Evolutionary conservation across 2,329 filamentous ascomycete species (phyloP).

Genomic region (Aspergillus hiratsukae): DNA sequence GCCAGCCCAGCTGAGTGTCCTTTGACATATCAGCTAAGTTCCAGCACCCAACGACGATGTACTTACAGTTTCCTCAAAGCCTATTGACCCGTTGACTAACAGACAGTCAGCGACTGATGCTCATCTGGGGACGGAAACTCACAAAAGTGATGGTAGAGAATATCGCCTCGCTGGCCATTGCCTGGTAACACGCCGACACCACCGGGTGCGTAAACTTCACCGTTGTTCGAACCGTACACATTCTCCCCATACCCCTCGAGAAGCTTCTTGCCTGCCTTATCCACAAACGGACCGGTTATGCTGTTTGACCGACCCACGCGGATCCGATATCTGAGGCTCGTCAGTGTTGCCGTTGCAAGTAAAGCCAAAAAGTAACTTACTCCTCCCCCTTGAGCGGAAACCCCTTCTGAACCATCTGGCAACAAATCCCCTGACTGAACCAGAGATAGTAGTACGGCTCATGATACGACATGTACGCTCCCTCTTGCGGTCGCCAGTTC

Average conservation of each 20-base stretch:
- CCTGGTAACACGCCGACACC: slow-evolving; percentile 25
- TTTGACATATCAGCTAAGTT: slow-evolving; percentile 2
- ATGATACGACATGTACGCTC: slow-evolving; percentile 27
- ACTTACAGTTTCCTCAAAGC: slow-evolving; percentile 13
- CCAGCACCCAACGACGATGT: slow-evolving; percentile 11
- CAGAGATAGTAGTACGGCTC: slow-evolving; percentile 31
- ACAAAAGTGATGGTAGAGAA: slow-evolving; percentile 33
- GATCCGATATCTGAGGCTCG: slow-evolving; percentile 17
- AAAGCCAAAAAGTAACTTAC: slow-evolving; percentile 5
- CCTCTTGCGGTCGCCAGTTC: slow-evolving; percentile 22
- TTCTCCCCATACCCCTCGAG: slow-evolving; percentile 25
- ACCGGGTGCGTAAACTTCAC: slow-evolving; percentile 31
- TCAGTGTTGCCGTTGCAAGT: neutral
- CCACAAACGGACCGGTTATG: slow-evolving; percentile 26
- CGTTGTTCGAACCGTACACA: slow-evolving; percentile 31
- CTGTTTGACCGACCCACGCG: slow-evolving; percentile 27
- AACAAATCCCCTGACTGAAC: slow-evolving; percentile 32
- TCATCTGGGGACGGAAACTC: neutral
- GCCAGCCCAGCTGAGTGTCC: slow-evolving; percentile 28
- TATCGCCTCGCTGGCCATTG: slow-evolving; percentile 18
- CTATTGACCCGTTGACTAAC: slow-evolving; percentile 6
- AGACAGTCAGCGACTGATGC: neutral
- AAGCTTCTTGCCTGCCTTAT: slow-evolving; percentile 20
- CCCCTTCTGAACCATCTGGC: slow-evolving; percentile 15
- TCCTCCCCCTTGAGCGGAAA: slow-evolving; percentile 23